phyloP scores from a whole-genome alignment of 1,284 basidiomycete genomes.

The Somion occarium region DNA sequence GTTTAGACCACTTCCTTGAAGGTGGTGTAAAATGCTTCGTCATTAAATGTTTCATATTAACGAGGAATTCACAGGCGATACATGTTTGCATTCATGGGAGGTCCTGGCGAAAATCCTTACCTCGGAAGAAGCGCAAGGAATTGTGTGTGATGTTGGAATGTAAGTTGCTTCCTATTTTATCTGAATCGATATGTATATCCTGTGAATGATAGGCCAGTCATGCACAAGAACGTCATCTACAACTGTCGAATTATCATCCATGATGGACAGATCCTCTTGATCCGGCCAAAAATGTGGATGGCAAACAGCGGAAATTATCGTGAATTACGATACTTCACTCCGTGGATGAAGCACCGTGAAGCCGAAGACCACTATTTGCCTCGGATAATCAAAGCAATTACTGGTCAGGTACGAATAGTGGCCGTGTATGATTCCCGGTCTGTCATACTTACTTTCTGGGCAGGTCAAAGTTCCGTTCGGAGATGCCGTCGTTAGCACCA shows the following conservation, averaged over 20 bases:
- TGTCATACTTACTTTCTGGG: not conserved
- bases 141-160: slow-evolving; percentile 95
- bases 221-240: slow-evolving; percentile 96
- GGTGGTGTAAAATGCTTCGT: slow-evolving; percentile 35
- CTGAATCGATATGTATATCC: slow-evolving; percentile 4
- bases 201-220: slow-evolving; percentile 68
- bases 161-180: slow-evolving; percentile 22
- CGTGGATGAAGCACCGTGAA: slow-evolving; percentile 87
- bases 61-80: slow-evolving; percentile 63
- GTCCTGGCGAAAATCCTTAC: slow-evolving; percentile 82
- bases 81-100: slow-evolving; percentile 95
- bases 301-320: slow-evolving; percentile 99
- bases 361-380: slow-evolving; percentile 91
- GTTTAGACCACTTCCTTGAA: slow-evolving; percentile 90
- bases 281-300: slow-evolving; percentile 99
- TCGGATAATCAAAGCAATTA: slow-evolving; percentile 79
- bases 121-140: slow-evolving; percentile 72
- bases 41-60: not conserved
- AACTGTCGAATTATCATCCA: slow-evolving; percentile 92
- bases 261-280: slow-evolving; percentile 83
- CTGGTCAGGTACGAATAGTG: slow-evolving; percentile 67
- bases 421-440: not conserved
- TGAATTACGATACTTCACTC: slow-evolving; percentile 94
- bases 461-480: slow-evolving; percentile 90
- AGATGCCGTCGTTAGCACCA: slow-evolving; percentile 88